Conservation (phyloP, 495 filamentous ascomycete genomes). For the Talaromyces wortmannii region DNA sequence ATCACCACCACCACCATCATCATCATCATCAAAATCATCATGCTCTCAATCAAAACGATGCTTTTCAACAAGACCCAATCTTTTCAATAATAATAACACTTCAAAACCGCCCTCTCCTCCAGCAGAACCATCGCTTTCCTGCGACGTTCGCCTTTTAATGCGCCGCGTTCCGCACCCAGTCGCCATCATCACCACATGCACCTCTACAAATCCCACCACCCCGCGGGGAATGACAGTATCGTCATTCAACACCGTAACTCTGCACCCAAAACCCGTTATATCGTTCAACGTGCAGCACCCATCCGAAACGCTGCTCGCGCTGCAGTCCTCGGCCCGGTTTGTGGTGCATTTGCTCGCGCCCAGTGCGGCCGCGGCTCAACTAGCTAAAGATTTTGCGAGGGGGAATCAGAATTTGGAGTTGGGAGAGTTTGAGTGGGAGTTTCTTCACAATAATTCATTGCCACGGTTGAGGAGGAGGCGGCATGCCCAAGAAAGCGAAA, state of each 20-base stretch:
- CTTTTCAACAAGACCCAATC: not conserved
- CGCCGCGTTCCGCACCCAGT: conserved; percentile 66
- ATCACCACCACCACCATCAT: not conserved
- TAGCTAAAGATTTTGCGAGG: conserved; percentile 38
- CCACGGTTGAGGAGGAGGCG: not conserved
- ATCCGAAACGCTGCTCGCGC: conserved; percentile 61
- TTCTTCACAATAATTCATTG: not conserved
- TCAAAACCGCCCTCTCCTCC: not conserved
- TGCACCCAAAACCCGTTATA: conserved; percentile 59
- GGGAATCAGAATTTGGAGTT: conserved; percentile 29
- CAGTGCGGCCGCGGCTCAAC: conserved; percentile 17
- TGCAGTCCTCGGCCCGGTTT: conserved; percentile 40
- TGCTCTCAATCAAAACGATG: not conserved
- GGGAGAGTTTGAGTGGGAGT: conserved; percentile 30
- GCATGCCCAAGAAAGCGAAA: not conserved
- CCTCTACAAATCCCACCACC: conserved; percentile 21
- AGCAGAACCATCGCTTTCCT: not conserved
- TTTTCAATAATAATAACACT: not conserved
- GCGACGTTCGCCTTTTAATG: conserved; percentile 55
- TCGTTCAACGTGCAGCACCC: conserved; percentile 75
- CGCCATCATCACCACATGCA: conserved; percentile 54
- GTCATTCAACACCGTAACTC: conserved; percentile 70
- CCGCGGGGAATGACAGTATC: conserved; percentile 71
- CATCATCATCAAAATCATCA: not conserved
- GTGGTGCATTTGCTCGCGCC: conserved; percentile 35